These are phyloP conservation scores for Neofusicoccum laricinum DNA, from an alignment of 2,329 filamentous ascomycete genomes.

Conservation along the genomic window DNA sequence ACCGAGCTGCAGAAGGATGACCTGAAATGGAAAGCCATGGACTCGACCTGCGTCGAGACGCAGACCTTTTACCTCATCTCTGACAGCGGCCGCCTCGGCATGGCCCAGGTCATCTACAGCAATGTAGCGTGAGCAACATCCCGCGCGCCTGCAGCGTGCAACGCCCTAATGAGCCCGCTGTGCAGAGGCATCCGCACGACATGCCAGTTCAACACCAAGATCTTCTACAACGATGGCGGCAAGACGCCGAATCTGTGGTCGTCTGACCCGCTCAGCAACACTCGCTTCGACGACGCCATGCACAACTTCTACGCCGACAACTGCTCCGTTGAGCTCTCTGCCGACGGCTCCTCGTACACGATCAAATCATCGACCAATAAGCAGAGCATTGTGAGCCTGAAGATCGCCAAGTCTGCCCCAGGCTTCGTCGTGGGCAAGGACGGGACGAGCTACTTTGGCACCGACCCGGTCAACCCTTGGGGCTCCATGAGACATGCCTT, in stretches of 20 bases:
- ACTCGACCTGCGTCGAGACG: slow-evolving; percentile 88
- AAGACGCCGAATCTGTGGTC: slow-evolving; percentile 78
- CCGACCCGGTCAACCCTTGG: slow-evolving; percentile 83
- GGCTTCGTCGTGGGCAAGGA: slow-evolving; percentile 83
- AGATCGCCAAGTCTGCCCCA: slow-evolving; percentile 70
- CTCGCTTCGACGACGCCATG: slow-evolving; percentile 81
- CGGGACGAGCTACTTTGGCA: slow-evolving; percentile 81
- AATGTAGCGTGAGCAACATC: slow-evolving; percentile 75
- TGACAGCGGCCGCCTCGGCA: slow-evolving; percentile 71
- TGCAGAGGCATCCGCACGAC: slow-evolving; percentile 83
- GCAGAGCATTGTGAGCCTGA: slow-evolving; percentile 79
- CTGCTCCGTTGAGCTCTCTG: slow-evolving; percentile 79
- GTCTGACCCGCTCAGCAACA: slow-evolving; percentile 73
- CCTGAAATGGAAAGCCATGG: slow-evolving; percentile 77
- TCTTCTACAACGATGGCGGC: slow-evolving; percentile 71
- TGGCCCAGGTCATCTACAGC: slow-evolving; percentile 94
- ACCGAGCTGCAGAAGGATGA: slow-evolving; percentile 76
- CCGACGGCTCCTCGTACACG: slow-evolving; percentile 76
- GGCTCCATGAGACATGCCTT: slow-evolving; percentile 88
- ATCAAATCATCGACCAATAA: slow-evolving; percentile 89
- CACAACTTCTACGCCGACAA: slow-evolving; percentile 82
- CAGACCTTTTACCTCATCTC: slow-evolving; percentile 89
- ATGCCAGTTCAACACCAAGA: slow-evolving; percentile 89
- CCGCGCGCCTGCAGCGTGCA: background rate
- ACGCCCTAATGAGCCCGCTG: slow-evolving; percentile 16